phyloP scores from a whole-genome alignment of 2,329 filamentous ascomycete species.

The Aspergillus neoniger region DNA sequence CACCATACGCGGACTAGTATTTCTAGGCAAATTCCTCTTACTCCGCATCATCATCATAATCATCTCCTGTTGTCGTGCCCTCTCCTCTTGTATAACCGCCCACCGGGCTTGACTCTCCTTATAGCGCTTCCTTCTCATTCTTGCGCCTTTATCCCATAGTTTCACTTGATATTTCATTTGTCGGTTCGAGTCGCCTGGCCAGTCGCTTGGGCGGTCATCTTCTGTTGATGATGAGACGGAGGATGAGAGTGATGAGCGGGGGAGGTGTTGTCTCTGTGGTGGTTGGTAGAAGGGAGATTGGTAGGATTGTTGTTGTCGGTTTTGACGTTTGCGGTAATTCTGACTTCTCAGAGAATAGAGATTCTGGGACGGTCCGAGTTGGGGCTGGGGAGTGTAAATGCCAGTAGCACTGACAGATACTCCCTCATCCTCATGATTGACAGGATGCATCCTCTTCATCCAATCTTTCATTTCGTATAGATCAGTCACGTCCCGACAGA shows the following conservation, averaged over 20 bases:
- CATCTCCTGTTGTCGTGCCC: slow-evolving; percentile 8
- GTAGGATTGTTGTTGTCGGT: too few relatives aligned
- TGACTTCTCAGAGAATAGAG: too few relatives aligned
- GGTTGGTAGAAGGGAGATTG: too few relatives aligned
- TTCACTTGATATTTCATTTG: slow-evolving; percentile 15
- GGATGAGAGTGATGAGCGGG: neutral
- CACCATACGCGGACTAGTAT: neutral
- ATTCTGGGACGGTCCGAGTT: too few relatives aligned
- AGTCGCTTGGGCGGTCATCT: neutral
- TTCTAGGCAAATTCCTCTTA: neutral
- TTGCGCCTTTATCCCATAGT: slow-evolving; percentile 15
- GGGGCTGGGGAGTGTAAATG: too few relatives aligned
- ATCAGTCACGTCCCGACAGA: slow-evolving; percentile 35
- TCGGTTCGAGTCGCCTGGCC: slow-evolving; percentile 7
- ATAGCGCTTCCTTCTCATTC: slow-evolving; percentile 8
- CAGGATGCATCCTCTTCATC: slow-evolving; percentile 23
- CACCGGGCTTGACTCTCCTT: slow-evolving; percentile 12
- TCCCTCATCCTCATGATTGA: neutral
- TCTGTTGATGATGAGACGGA: neutral
- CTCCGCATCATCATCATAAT: neutral
- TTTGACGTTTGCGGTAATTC: too few relatives aligned
- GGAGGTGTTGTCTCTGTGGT: too few relatives aligned
- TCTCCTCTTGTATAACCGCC: slow-evolving; percentile 17
- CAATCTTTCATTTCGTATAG: slow-evolving; percentile 30
- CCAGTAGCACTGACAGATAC: too few relatives aligned